Evolutionary conservation across 371 early-diverging fungal species (phyloP).

Genomic region (Rhizopus sp.): DNA sequence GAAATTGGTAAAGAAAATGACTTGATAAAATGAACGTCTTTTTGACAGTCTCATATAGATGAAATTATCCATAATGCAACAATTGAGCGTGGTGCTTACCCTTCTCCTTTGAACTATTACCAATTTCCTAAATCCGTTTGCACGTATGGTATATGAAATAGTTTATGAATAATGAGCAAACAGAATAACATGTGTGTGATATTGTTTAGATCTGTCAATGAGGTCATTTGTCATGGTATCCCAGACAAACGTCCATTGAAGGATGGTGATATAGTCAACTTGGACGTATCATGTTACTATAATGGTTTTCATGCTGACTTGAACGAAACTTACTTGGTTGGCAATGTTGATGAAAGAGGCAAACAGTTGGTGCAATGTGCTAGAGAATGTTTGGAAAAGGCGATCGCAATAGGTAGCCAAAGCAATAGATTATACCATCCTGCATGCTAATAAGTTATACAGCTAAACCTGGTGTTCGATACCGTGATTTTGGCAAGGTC

Average conservation of each 20-base stretch:
- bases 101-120: slow-evolving; percentile 94
- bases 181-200: slow-evolving; percentile 16
- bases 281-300: slow-evolving; percentile 86
- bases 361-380: slow-evolving; percentile 75
- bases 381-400: slow-evolving; percentile 81
- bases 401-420: slow-evolving; percentile 79
- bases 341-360: slow-evolving; percentile 82
- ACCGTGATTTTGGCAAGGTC: slow-evolving; percentile 90
- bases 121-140: slow-evolving; percentile 93
- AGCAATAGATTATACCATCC: neutral
- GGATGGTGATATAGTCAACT: slow-evolving; percentile 93
- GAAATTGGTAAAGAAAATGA: slow-evolving; percentile 62
- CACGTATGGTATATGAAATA: slow-evolving; percentile 53
- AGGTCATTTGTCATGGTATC: slow-evolving; percentile 89
- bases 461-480: slow-evolving; percentile 90
- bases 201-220: slow-evolving; percentile 57
- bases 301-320: slow-evolving; percentile 93
- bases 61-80: slow-evolving; percentile 86
- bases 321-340: slow-evolving; percentile 88
- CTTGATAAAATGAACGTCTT: neutral
- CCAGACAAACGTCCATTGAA: slow-evolving; percentile 85
- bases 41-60: slow-evolving; percentile 46
- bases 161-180: neutral
- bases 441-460: neutral
- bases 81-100: slow-evolving; percentile 87